These are phyloP conservation scores for Murraya paniculata DNA, from an alignment of 345 rosid genomes.

Conservation along the genomic window DNA sequence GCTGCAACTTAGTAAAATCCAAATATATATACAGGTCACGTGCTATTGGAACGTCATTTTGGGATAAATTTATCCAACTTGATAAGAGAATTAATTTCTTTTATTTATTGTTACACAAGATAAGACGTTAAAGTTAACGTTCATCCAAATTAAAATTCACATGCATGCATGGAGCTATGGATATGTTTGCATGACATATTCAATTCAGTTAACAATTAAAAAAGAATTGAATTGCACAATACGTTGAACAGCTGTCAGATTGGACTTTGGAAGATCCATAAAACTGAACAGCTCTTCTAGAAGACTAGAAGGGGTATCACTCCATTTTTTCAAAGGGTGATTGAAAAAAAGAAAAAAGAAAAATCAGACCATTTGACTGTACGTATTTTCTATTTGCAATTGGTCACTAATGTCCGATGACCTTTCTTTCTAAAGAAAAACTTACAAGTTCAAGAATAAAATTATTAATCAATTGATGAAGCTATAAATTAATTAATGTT, in stretches of 20 bases:
- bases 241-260: background rate
- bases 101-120: no score
- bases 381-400: no score
- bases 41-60: no score
- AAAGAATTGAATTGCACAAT: background rate
- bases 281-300: background rate
- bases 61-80: no score
- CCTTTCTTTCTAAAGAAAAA: background rate
- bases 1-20: no score
- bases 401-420: background rate
- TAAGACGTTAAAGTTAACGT: background rate
- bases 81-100: no score
- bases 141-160: background rate
- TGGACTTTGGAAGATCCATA: background rate
- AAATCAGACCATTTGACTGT: no score
- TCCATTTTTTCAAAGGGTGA: background rate
- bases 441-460: background rate
- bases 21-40: no score
- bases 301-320: background rate
- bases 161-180: no score
- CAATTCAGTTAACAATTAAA: background rate
- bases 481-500: background rate
- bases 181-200: background rate
- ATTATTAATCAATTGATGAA: background rate
- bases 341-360: no score